Conservation (phyloP, 2,329 filamentous ascomycete genomes). For the Microascus cirrosus region DNA sequence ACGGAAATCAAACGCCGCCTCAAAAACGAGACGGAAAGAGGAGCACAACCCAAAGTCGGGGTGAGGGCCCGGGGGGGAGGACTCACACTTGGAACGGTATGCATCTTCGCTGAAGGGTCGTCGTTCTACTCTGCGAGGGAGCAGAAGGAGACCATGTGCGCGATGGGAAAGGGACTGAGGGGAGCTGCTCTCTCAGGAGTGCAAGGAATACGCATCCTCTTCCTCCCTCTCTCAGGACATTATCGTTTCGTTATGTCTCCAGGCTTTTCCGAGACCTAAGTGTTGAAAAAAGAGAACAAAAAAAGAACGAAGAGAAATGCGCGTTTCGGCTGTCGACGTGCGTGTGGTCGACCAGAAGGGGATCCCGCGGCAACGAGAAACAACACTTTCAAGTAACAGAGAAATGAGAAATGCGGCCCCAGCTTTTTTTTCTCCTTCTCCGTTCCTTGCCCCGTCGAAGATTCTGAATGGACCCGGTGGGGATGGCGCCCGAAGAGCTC, state of each 20-base stretch:
- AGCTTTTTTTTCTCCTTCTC: background rate
- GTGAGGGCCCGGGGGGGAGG: conserved; percentile 5
- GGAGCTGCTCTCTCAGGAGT: conserved; percentile 9
- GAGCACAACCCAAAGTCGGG: conserved; percentile 4
- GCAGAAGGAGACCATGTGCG: conserved; percentile 11
- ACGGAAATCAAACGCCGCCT: conserved; percentile 1
- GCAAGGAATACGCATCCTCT: conserved; percentile 3
- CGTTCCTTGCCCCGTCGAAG: background rate
- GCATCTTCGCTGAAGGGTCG: conserved; percentile 32
- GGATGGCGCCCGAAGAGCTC: background rate
- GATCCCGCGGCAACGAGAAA: conserved; percentile 5
- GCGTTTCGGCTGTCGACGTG: conserved; percentile 3
- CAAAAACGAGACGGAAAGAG: conserved; percentile 2
- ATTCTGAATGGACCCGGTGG: background rate
- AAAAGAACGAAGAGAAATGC: background rate
- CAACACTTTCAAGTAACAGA: conserved; percentile 2
- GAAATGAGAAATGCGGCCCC: too few relatives aligned
- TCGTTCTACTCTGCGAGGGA: conserved; percentile 22
- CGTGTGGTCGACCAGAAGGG: background rate
- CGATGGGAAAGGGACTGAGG: conserved; percentile 14
- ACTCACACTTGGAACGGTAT: conserved; percentile 41
- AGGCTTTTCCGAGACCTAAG: background rate
- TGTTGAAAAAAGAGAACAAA: background rate
- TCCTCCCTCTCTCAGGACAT: conserved; percentile 2
- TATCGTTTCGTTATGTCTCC: background rate